phyloP scores from a whole-genome alignment of 2,329 filamentous ascomycete species.

The Phyllosticta ampelicida region DNA sequence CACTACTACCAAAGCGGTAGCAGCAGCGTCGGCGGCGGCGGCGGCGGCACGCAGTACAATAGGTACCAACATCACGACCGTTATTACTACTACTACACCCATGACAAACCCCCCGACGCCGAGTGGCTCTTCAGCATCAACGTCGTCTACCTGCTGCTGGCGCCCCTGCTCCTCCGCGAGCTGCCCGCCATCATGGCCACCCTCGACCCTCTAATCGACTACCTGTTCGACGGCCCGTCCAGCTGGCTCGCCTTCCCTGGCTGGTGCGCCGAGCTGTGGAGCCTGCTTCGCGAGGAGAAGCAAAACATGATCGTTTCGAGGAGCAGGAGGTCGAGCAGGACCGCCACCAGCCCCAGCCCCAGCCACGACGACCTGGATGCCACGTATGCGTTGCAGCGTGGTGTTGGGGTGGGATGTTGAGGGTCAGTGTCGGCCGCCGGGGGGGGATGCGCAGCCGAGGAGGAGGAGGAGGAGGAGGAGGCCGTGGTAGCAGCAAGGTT shows the following conservation, averaged over 20 bases:
- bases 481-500: too few species aligned
- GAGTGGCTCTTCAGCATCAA: conserved; percentile 1
- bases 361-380: neutral
- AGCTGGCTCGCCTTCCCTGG: conserved; percentile 4
- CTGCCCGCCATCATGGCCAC: conserved; percentile 7
- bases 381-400: too few species aligned
- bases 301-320: neutral
- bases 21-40: too few species aligned
- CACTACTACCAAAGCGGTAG: too few species aligned
- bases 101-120: neutral
- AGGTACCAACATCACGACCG: neutral
- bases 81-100: neutral
- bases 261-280: conserved; percentile 10
- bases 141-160: neutral
- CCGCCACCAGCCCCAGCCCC: too few species aligned
- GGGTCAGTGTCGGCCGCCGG: too few species aligned
- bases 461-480: too few species aligned
- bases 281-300: neutral
- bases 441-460: too few species aligned
- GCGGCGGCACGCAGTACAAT: too few species aligned
- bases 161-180: conserved; percentile 5
- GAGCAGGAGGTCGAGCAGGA: too few species aligned
- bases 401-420: too few species aligned
- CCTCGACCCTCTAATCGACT: conserved; percentile 6
- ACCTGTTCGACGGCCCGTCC: conserved; percentile 3